Evolutionary conservation across 257 asterid genomes (phyloP).

Genomic region (Paulownia fortunei): DNA sequence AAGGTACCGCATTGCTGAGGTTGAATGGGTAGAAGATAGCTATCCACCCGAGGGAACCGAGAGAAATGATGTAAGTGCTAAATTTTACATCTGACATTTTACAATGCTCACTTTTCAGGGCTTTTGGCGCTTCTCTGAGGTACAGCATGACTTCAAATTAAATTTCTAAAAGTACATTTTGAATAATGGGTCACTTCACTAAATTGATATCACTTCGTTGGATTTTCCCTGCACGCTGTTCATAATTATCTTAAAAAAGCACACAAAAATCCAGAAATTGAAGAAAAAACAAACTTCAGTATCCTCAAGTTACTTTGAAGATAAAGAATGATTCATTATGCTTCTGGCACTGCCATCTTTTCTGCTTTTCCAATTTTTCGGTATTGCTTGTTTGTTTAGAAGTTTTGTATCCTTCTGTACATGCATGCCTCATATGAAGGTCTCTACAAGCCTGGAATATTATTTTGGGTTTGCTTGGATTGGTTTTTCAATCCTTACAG

Average conservation of each 20-base stretch:
- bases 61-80: constrained; percentile 70
- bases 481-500: constrained; percentile 50
- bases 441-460: background rate
- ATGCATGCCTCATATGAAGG: background rate
- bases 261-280: background rate
- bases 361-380: background rate
- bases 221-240: background rate
- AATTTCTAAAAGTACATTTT: constrained; percentile 1
- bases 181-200: background rate
- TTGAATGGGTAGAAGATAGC: constrained; percentile 85
- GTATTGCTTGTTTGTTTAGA: background rate
- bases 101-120: background rate
- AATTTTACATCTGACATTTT: background rate
- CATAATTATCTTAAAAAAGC: background rate
- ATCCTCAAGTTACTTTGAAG: background rate
- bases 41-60: constrained; percentile 69
- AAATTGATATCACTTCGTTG: background rate
- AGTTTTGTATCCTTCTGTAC: background rate
- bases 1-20: constrained; percentile 96
- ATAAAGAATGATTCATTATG: background rate
- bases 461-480: background rate
- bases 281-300: background rate
- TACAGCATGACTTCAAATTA: background rate
- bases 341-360: background rate
- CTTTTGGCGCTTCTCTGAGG: background rate